Conservation (phyloP, 306 rosid species). For the Malus sieversii region DNA sequence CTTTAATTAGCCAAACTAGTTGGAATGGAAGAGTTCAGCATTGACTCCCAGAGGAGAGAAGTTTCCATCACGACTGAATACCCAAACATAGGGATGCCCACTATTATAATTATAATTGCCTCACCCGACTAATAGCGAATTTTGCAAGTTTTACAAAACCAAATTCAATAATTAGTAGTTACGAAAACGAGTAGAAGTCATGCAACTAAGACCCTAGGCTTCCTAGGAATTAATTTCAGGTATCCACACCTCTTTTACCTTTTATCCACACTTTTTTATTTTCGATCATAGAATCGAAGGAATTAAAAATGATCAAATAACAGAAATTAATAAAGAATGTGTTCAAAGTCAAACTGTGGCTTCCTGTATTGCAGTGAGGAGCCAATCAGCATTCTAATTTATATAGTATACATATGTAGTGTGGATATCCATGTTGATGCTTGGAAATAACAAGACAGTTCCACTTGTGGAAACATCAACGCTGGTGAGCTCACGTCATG, state of each 20-base stretch:
- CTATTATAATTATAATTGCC: background rate
- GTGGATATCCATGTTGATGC: slow-evolving; percentile 28
- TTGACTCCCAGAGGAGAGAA: background rate
- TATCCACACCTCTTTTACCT: too few species aligned
- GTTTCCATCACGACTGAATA: background rate
- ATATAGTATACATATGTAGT: background rate
- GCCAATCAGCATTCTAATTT: background rate
- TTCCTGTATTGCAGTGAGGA: background rate
- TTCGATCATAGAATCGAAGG: rapidly evolving
- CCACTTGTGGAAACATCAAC: slow-evolving; percentile 11
- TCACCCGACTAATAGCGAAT: background rate
- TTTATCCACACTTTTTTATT: too few species aligned
- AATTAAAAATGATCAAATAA: too few species aligned
- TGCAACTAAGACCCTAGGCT: too few species aligned
- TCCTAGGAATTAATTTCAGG: too few species aligned
- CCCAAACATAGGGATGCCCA: background rate
- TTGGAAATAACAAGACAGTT: slow-evolving; percentile 23
- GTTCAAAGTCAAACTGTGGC: background rate
- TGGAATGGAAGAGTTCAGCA: background rate
- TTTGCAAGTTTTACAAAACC: background rate
- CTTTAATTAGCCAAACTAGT: background rate
- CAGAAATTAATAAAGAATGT: too few species aligned
- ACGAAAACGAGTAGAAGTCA: background rate
- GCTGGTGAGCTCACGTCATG: slow-evolving; percentile 10
- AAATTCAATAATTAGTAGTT: background rate